These are phyloP conservation scores for Colletotrichum tofieldiae DNA, from an alignment of 2,329 filamentous ascomycete genomes.

Conservation along the genomic window DNA sequence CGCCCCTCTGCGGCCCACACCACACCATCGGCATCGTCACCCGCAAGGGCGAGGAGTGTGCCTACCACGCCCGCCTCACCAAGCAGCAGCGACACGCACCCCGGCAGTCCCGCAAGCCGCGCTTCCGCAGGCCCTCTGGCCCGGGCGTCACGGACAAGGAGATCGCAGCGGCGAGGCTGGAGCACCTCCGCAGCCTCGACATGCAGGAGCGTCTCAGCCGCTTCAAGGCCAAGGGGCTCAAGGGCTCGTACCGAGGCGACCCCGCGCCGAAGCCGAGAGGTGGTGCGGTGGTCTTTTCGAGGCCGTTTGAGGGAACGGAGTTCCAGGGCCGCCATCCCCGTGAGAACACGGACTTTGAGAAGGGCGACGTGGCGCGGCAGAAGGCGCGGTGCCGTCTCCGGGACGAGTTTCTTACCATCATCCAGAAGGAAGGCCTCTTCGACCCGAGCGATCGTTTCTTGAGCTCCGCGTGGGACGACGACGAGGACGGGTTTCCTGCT, in stretches of 20 bases:
- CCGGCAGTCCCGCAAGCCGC: background rate
- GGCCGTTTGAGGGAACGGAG: background rate
- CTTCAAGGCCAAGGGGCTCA: slow-evolving; percentile 1
- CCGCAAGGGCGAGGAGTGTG: slow-evolving; percentile 14
- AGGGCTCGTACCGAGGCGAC: background rate
- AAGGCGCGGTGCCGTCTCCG: background rate
- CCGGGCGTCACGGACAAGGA: background rate
- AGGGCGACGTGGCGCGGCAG: background rate
- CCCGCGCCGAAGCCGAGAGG: background rate
- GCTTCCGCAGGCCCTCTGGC: background rate
- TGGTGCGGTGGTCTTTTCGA: slow-evolving; percentile 1
- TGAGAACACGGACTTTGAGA: background rate
- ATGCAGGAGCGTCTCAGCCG: background rate
- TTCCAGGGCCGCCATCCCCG: background rate
- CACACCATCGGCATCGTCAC: slow-evolving; percentile 16
- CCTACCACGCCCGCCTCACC: slow-evolving; percentile 24
- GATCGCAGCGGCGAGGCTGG: background rate
- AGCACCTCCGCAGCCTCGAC: background rate
- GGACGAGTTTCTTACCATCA: background rate
- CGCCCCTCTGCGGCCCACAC: slow-evolving; percentile 11
- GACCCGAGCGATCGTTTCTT: slow-evolving; percentile 4
- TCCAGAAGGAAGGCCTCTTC: background rate
- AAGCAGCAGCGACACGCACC: background rate
- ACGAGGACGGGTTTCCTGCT: background rate
- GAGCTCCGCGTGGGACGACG: slow-evolving; percentile 8